phyloP scores from a whole-genome alignment of 108 stramenopile species.

The Nitzschia sp. region DNA sequence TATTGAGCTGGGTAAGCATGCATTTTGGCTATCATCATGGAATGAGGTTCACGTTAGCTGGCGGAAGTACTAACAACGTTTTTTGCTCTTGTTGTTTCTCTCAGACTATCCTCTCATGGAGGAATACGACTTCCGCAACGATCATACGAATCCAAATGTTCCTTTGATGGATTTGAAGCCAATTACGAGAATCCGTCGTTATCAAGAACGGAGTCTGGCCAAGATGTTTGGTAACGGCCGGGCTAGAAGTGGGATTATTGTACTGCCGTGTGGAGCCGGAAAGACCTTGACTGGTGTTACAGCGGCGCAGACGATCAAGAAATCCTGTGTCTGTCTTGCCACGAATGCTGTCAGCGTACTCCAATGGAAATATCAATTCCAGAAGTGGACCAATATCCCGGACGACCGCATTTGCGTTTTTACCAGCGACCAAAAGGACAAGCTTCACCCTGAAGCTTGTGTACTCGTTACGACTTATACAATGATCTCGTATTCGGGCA shows the following conservation, averaged over 20 bases:
- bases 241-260: conserved; percentile 97
- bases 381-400: conserved; percentile 88
- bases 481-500: conserved; percentile 93
- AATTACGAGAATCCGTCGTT: conserved; percentile 92
- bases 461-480: conserved; percentile 97
- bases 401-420: conserved; percentile 90
- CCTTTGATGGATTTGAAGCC: conserved; percentile 91
- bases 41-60: too few relatives aligned
- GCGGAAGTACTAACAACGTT: too few relatives aligned
- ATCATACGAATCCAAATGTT: conserved; percentile 78
- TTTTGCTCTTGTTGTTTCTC: too few relatives aligned
- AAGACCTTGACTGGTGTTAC: conserved; percentile 98
- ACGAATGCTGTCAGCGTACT: conserved; percentile 95
- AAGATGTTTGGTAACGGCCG: conserved; percentile 99
- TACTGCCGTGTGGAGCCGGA: conserved; percentile 99
- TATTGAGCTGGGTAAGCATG: conserved; percentile 81
- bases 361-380: conserved; percentile 98
- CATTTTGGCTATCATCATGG: too few relatives aligned
- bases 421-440: conserved; percentile 93
- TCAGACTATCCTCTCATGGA: conserved; percentile 91
- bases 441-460: conserved; percentile 85
- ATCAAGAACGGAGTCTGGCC: conserved; percentile 92
- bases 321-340: conserved; percentile 90
- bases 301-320: conserved; percentile 97
- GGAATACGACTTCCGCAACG: conserved; percentile 98